Conservation (phyloP, 176 grass and related monocot species). For the Tillandsia leiboldiana region DNA sequence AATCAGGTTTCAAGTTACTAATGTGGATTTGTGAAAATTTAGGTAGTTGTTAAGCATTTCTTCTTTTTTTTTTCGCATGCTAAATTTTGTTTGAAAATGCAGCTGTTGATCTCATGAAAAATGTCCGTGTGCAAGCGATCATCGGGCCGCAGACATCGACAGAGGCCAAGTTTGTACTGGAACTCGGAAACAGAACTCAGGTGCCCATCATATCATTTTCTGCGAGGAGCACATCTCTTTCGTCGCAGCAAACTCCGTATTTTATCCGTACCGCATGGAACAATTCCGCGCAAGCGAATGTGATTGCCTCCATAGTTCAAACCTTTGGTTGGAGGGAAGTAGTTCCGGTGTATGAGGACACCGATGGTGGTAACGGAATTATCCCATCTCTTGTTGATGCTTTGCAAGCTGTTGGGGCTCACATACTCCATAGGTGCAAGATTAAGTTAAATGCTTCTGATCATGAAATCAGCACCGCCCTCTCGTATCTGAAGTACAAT, state of each 20-base stretch:
- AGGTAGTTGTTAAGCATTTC: neutral
- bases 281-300: conserved; percentile 47
- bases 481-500: conserved; percentile 26
- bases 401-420: conserved; percentile 28
- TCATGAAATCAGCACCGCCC: conserved; percentile 20
- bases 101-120: conserved; percentile 74
- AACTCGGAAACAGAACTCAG: conserved; percentile 50
- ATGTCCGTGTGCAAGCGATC: conserved; percentile 59
- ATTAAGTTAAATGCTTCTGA: conserved; percentile 25
- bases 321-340: conserved; percentile 55
- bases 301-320: conserved; percentile 45
- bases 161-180: conserved; percentile 50
- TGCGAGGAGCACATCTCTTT: conserved; percentile 21
- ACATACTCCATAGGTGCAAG: conserved; percentile 34
- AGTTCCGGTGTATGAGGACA: conserved; percentile 40
- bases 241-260: conserved; percentile 37
- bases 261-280: conserved; percentile 66
- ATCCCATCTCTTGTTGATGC: conserved; percentile 55
- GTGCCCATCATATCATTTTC: conserved; percentile 74
- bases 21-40: neutral
- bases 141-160: conserved; percentile 55
- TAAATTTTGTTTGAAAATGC: neutral
- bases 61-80: neutral
- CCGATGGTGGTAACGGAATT: conserved; percentile 31
- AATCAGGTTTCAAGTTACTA: neutral